Base-by-base conservation (phyloP, 306 rosid species). In the Lotus japonicus region DNA sequence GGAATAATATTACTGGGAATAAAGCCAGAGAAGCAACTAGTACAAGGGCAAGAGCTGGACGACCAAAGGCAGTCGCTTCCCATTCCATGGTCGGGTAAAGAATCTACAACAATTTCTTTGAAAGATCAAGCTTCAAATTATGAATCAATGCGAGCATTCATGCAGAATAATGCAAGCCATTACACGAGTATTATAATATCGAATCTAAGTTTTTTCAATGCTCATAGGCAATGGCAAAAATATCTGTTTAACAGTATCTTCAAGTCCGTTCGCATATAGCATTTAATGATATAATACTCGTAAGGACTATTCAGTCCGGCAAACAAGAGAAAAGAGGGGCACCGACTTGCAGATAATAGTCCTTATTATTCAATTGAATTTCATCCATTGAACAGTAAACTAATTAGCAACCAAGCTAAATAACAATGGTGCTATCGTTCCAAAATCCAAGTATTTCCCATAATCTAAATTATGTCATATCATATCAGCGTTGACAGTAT, bases 11-110 rank as follows among this genome's bases (percentile, higher is more conserved):
- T 55, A 85, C 92, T 2, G 99, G 99, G 79, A 95, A 95, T 45
- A 90, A 74, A 46, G 97, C 96, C 62, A 95, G 76, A 77, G 99
- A 95, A 79, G 90, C 96, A 68, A 90, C 84, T 4, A 95, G 96
- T 77, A 84, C 81, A 36, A 88, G 19, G 66, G 95, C 96, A 78
- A 95, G 97, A 84, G 75, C 90, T 3, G 99, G 99, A 65, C 95
- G 96, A 71, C 99, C 96, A 74, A 95, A 95, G 69, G 96, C 84
- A 72, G 99, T 90, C 17, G 99, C 96, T 88, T 95, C 99, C 99
- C 99, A 95, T 64, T 86, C 80, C 96, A 95, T 73, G 33, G 88
- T 70, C 33, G 99, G 99, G 75, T 88, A 71, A 76, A 95, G 84
- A 74, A 90, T 78, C 99, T 95, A 57, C 70, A 74, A 41, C 41